Evolutionary conservation across 129 eudicot genomes (phyloP).

Genomic region (Helianthus annuus): HanXRQr2.0-SUNRISE NC_035441.2:189635551-189636050

Average conservation of each 20-base stretch:
- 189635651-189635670: slow-evolving; percentile 60
- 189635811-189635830: slow-evolving; percentile 92
- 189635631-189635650: slow-evolving; percentile 83
- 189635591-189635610: slow-evolving; percentile 94
- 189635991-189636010: slow-evolving; percentile 54
- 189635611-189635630: slow-evolving; percentile 93
- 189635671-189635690: slow-evolving; percentile 72
- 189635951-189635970: too few species aligned
- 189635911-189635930: slow-evolving; percentile 6
- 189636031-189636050: slow-evolving; percentile 92
- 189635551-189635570: neutral
- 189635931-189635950: neutral
- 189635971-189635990: slow-evolving; percentile 13
- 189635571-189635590: slow-evolving; percentile 65
- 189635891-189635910: slow-evolving; percentile 43
- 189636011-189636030: slow-evolving; percentile 62
- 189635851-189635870: slow-evolving; percentile 85
- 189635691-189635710: slow-evolving; percentile 97
- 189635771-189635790: slow-evolving; percentile 59
- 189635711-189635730: slow-evolving; percentile 47
- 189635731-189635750: slow-evolving; percentile 17
- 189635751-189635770: slow-evolving; percentile 26
- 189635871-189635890: slow-evolving; percentile 96
- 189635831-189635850: slow-evolving; percentile 97
- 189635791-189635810: slow-evolving; percentile 91